These are phyloP conservation scores for Ceratocystis albifundus DNA, from an alignment of 2,329 filamentous ascomycete species.

Conservation along the genomic window DNA sequence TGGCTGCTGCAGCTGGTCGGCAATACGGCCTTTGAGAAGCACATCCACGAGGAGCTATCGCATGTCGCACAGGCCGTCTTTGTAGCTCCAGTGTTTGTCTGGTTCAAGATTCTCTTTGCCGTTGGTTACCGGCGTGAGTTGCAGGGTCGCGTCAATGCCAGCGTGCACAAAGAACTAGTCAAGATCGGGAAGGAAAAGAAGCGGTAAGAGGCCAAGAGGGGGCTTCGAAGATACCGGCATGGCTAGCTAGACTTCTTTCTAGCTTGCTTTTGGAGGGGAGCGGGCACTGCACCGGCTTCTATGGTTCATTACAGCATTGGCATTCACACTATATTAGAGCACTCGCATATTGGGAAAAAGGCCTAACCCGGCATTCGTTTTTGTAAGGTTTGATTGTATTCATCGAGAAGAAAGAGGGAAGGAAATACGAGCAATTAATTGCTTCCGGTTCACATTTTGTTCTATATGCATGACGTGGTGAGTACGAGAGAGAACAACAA, in stretches of 20 bases:
- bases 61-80: slow-evolving; percentile 87
- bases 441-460: background rate
- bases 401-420: background rate
- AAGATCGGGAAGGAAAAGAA: slow-evolving; percentile 55
- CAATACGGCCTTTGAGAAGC: slow-evolving; percentile 77
- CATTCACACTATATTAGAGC: slow-evolving; percentile 1
- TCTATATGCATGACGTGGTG: background rate
- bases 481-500: background rate
- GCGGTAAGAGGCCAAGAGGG: slow-evolving; percentile 31
- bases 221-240: too few species aligned
- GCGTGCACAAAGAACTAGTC: slow-evolving; percentile 62
- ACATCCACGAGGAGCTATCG: slow-evolving; percentile 48
- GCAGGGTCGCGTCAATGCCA: slow-evolving; percentile 65
- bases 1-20: slow-evolving; percentile 90
- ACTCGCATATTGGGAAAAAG: too few species aligned
- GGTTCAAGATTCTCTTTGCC: slow-evolving; percentile 85
- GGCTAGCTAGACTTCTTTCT: too few species aligned
- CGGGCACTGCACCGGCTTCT: background rate
- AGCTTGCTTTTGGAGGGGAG: too few species aligned
- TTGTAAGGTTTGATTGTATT: too few species aligned
- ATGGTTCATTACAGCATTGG: slow-evolving; percentile 10
- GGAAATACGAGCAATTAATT: background rate
- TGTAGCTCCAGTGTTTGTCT: slow-evolving; percentile 90
- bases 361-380: too few species aligned
- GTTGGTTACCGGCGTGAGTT: slow-evolving; percentile 84